Conservation (phyloP, 1,284 basidiomycete species). For the Schizophyllum amplum region DNA sequence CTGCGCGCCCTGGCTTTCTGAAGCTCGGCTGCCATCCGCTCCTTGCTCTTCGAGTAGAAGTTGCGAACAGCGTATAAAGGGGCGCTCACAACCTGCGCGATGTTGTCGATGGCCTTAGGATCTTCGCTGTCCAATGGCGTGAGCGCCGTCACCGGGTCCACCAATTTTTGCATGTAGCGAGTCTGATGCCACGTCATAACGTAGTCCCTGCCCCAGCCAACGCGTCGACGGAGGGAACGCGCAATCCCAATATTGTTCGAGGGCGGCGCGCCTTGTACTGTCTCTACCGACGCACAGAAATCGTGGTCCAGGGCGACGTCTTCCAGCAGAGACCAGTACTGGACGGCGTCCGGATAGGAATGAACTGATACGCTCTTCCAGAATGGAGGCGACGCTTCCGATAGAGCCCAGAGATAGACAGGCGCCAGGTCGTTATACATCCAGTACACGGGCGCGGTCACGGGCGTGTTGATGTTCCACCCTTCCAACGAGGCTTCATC, state of each 20-base stretch:
- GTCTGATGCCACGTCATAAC: slow-evolving; percentile 59
- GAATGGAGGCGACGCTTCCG: slow-evolving; percentile 43
- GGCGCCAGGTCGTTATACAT: slow-evolving; percentile 44
- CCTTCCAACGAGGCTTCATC: slow-evolving; percentile 33
- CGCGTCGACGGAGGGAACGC: slow-evolving; percentile 41
- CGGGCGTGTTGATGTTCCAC: slow-evolving; percentile 35
- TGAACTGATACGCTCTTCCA: slow-evolving; percentile 38
- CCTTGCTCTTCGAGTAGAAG: slow-evolving; percentile 34
- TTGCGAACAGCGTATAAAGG: slow-evolving; percentile 40
- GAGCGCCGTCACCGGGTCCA: slow-evolving; percentile 31
- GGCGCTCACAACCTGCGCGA: slow-evolving; percentile 48
- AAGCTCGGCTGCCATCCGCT: slow-evolving; percentile 33
- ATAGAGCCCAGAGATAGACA: slow-evolving; percentile 48
- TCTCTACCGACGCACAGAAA: slow-evolving; percentile 14
- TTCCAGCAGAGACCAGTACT: slow-evolving; percentile 53
- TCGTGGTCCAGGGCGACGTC: slow-evolving; percentile 31
- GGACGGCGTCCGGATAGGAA: slow-evolving; percentile 28
- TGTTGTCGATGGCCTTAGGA: slow-evolving; percentile 30
- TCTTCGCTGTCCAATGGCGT: slow-evolving; percentile 46
- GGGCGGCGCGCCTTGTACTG: slow-evolving; percentile 11
- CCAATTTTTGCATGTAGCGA: slow-evolving; percentile 48
- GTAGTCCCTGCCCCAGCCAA: slow-evolving; percentile 54
- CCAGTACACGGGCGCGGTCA: slow-evolving; percentile 52
- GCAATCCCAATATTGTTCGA: slow-evolving; percentile 22
- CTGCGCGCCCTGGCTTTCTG: slow-evolving; percentile 32